Evolutionary conservation across 176 grass and related monocot species (phyloP).

Genomic region (Musa beccarii): DNA sequence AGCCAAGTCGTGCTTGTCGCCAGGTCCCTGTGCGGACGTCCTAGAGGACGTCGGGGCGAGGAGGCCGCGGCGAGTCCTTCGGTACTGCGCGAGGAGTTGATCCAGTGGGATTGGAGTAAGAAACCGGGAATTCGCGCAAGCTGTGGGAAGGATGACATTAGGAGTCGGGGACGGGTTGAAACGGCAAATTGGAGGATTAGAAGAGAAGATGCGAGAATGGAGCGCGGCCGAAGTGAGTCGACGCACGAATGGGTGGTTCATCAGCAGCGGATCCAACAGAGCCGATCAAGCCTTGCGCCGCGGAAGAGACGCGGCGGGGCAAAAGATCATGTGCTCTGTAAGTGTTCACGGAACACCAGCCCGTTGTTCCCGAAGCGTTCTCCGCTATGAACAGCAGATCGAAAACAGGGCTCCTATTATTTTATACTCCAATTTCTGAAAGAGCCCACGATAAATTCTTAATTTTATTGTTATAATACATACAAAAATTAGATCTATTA

Average conservation of each 20-base stretch:
- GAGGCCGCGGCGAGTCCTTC: not conserved
- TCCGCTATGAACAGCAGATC: no score
- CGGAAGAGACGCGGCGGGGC: no score
- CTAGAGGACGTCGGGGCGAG: not conserved
- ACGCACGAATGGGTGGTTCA: not conserved
- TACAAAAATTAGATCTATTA: no score
- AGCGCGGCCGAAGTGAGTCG: not conserved
- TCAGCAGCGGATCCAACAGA: not conserved
- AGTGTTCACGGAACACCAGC: no score
- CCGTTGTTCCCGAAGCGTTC: no score
- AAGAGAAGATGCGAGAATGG: not conserved
- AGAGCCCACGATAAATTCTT: no score
- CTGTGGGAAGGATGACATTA: not conserved
- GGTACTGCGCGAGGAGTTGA: not conserved
- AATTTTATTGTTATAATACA: no score
- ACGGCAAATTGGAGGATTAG: not conserved
- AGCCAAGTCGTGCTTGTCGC: not conserved
- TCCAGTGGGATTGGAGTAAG: not conserved
- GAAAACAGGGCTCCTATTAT: no score
- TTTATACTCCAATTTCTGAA: no score
- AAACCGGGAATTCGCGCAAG: not conserved
- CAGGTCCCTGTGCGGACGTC: not conserved
- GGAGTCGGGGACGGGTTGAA: not conserved
- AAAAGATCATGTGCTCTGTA: no score
- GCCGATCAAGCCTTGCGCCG: not conserved